Evolutionary conservation across 2,329 filamentous ascomycete genomes (phyloP), one percentile per base, ranked within the genome.

Genomic region (Colletotrichum sp.): DNA sequence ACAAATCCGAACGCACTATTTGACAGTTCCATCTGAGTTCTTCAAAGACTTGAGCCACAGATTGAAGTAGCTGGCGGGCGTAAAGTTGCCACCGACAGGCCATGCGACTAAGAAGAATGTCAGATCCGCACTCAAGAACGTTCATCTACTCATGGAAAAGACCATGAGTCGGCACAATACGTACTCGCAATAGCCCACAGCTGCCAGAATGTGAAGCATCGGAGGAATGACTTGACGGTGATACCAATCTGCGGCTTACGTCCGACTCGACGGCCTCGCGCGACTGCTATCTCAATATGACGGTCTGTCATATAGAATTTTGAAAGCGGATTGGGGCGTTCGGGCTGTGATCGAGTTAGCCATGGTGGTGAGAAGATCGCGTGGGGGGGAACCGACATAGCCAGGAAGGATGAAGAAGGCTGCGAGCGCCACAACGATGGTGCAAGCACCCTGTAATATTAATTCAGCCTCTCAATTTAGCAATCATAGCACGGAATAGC

Each of bases 161-260:
- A 57, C 7, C 24, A 24, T 24, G 24, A 12, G 44, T 21, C 21
- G 7, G 55, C 7, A 8, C 10, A 30, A 28, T 7, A n/a, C 71
- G 44, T 36, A 74, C 72, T 74, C 6, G 72, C 67, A 21, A 71
- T 63, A 3, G 67, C 72, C 72, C 72, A 74, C 4, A 74, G 26
- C 26, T 74, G 72, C 72, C 72, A 74, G 16, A 74, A 74, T 7
- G 24, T 66, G 32, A 74, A 74, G 28, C 72, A 74, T 34, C 72
- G 30, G 32, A 74, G 9, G 21, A 74, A 74, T 3, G 72, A 74
- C 26, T 74, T 74, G 15, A 57, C 55, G 4, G 67, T 74, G 21
- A 74, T 74, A 6, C 72, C 72, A 18, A 74, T 74, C 21, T 74
- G 72, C 9, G 72, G 72, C 67, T 71, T 74, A 4, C 72, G 72